phyloP scores from a whole-genome alignment of 2,329 filamentous ascomycete species.

The Mycogone perniciosa region DNA sequence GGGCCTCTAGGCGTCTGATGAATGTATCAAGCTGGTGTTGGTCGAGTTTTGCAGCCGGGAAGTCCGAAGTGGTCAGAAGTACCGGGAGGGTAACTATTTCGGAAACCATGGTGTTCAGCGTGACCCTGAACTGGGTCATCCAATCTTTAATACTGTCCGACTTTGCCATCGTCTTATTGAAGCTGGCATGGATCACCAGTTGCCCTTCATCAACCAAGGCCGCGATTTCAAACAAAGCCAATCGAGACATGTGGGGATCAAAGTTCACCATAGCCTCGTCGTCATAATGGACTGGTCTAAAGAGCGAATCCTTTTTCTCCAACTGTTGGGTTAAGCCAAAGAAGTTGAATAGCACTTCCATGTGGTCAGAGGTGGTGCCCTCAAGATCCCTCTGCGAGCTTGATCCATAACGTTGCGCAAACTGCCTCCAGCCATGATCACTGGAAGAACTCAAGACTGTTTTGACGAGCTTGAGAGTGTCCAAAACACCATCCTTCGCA shows the following conservation, averaged over 20 bases:
- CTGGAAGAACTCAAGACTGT: no score
- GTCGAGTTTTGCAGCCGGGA: no score
- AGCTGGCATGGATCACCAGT: background rate
- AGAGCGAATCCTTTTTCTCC: constrained; percentile 26
- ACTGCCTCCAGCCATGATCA: constrained; percentile 24
- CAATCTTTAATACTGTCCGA: background rate
- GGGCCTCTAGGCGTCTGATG: background rate
- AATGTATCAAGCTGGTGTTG: background rate
- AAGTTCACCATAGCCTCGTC: background rate
- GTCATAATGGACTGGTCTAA: background rate
- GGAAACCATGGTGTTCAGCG: no score
- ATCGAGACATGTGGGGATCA: background rate
- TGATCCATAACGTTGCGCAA: constrained; percentile 29
- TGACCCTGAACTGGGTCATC: background rate
- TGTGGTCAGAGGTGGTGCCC: constrained; percentile 21
- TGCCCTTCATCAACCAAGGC: background rate
- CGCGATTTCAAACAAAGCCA: background rate
- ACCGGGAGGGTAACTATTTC: no score
- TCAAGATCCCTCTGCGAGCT: constrained; percentile 26
- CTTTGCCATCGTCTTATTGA: background rate
- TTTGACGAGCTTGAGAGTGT: constrained; percentile 24
- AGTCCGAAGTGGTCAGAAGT: no score
- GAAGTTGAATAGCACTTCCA: constrained; percentile 47
- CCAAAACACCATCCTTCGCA: background rate
- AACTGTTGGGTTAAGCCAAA: constrained; percentile 36